Evolutionary conservation across 495 filamentous ascomycete species (phyloP).

Genomic region (Neurospora cerealis): DNA sequence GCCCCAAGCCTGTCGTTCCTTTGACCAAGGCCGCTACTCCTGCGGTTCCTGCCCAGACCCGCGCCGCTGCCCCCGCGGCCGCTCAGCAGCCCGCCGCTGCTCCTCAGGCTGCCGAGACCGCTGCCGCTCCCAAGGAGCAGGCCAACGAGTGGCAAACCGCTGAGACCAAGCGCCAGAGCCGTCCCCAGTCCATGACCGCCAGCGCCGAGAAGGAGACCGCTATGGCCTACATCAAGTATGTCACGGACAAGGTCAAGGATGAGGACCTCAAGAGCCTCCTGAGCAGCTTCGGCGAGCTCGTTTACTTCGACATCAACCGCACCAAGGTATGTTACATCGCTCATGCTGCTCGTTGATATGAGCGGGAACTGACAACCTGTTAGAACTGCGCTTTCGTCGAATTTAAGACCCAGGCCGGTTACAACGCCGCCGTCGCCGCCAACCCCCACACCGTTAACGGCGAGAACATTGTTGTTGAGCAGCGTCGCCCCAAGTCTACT

Average conservation of each 20-base stretch:
- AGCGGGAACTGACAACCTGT: slow-evolving; percentile 14
- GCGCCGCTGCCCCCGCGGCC: slow-evolving; percentile 17
- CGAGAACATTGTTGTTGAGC: slow-evolving; percentile 77
- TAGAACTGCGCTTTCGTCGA: slow-evolving; percentile 97
- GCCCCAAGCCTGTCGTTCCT: slow-evolving; percentile 36
- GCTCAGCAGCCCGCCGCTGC: slow-evolving; percentile 31
- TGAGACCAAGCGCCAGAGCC: slow-evolving; percentile 70
- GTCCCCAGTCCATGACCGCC: slow-evolving; percentile 44
- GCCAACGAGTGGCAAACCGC: slow-evolving; percentile 71
- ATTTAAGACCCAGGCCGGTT: slow-evolving; percentile 68
- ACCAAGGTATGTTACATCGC: slow-evolving; percentile 56
- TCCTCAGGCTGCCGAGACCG: slow-evolving; percentile 18
- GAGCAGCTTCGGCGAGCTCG: slow-evolving; percentile 64
- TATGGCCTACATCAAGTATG: slow-evolving; percentile 85
- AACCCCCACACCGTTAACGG: slow-evolving; percentile 80
- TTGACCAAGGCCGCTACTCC: slow-evolving; percentile 33
- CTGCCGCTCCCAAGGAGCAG: slow-evolving; percentile 32
- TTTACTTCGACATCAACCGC: slow-evolving; percentile 82
- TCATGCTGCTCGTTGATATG: not conserved
- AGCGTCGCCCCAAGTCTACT: slow-evolving; percentile 67
- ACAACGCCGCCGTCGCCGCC: slow-evolving; percentile 66
- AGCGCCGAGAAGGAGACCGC: slow-evolving; percentile 55
- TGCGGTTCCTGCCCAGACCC: slow-evolving; percentile 25
- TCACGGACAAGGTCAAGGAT: slow-evolving; percentile 70
- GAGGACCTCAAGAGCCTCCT: slow-evolving; percentile 57